Evolutionary conservation across 192 early-diverging fungal species (phyloP), one percentile per base, ranked within the genome.

Genomic region (Podila verticillata): DNA sequence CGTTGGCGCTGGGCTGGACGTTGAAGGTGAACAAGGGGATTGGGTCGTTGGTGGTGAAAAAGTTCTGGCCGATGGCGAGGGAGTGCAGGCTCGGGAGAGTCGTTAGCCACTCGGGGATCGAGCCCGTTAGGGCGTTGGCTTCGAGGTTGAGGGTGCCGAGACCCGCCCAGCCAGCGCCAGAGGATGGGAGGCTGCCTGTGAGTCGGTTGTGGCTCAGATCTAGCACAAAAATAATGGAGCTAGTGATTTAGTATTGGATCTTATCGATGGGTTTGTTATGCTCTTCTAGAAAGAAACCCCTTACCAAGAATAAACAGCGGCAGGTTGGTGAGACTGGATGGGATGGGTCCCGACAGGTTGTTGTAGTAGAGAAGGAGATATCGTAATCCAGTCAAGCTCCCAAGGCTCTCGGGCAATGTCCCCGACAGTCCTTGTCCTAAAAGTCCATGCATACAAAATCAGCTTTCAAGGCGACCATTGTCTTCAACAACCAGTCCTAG

Each of bases 281-380:
- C 22, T 26, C n/a, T 0, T 17, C 13, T 44, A 44, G 39, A n/a
- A n/a, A n/a, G n/a, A n/a, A n/a, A 17, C 8, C n/a, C 29, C 48
- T 47, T 56, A 67, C 75, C 75, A 0, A 79, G 65, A 29, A 79
- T 66, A 4, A 72, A 29, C 8, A 79, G 36, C 0, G 75, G 75
- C 3, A 68, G 17, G 7, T 68, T 66, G 39, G 47, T 22, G 7
- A 79, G 31, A 29, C 75, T 68, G 0, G 68, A 61, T 19, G 75
- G 75, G 61, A 79, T 79, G 0, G 75, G 48, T 13, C 75, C 68
- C 0, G 75, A 72, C n/a, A 79, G 19, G 31, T 63, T 67, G 65
- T 79, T 79, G 31, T 79, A 72, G 60, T 72, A 67, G 7, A 79
- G 59, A 8, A 79, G 60, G 20, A 79, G 54, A 29, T 79, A 79